Conservation (phyloP, 495 filamentous ascomycete species). For the Saxispiralis lemnorum region DNA sequence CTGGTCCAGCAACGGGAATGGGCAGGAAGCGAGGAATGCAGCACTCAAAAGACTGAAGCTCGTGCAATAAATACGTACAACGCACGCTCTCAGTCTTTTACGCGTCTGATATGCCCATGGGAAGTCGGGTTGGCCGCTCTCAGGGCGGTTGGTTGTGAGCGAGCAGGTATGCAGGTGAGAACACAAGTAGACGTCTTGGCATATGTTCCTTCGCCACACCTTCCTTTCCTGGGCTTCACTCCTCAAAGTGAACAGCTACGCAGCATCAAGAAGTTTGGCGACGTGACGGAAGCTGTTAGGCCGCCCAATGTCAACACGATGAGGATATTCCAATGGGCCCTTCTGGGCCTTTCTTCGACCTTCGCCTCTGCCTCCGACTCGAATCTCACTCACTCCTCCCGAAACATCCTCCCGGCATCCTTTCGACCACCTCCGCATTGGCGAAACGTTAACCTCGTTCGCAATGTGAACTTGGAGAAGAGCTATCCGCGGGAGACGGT, state of each 20-base stretch:
- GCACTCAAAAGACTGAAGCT: too few relatives aligned
- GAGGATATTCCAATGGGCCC: conserved; percentile 11
- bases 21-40: too few relatives aligned
- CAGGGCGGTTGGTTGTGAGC: too few relatives aligned
- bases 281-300: background rate
- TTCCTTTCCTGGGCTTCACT: background rate
- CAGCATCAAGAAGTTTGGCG: background rate
- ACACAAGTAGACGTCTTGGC: background rate
- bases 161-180: background rate
- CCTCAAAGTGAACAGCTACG: conserved; percentile 1
- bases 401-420: conserved; percentile 40
- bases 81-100: too few relatives aligned
- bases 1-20: too few relatives aligned
- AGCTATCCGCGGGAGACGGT: conserved; percentile 72
- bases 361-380: conserved; percentile 21
- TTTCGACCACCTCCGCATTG: conserved; percentile 84
- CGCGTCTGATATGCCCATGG: too few relatives aligned
- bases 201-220: background rate
- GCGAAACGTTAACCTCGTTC: conserved; percentile 77
- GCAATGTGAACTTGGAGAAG: conserved; percentile 82
- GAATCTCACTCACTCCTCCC: conserved; percentile 28
- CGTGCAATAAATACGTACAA: too few relatives aligned
- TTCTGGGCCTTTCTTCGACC: conserved; percentile 12
- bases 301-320: conserved; percentile 4
- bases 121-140: too few relatives aligned